Percentiles rank a stretch among this genome's conserved stretches.
These are phyloP conservation scores for Myriangium duriaei DNA, from an alignment of 2,329 filamentous ascomycete genomes.

Conservation along the genomic window DNA sequence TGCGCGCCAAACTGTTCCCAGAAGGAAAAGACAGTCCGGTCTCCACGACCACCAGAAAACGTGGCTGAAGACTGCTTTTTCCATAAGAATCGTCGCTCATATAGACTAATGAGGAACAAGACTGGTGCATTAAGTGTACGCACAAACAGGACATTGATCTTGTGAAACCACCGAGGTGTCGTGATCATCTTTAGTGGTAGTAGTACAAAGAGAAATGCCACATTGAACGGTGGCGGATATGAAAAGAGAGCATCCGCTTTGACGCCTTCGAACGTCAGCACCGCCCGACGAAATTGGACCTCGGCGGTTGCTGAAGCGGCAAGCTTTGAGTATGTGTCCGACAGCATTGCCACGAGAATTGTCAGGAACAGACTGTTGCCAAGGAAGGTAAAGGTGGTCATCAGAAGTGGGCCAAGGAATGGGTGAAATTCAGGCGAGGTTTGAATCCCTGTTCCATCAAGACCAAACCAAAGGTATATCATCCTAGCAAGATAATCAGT, in stretches of 20 bases:
- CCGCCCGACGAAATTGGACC: conserved; percentile 68
- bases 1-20: conserved; percentile 61
- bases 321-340: conserved; percentile 70
- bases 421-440: conserved; percentile 58
- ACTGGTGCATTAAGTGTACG: conserved; percentile 64
- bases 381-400: conserved; percentile 74
- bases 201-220: conserved; percentile 60
- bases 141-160: conserved; percentile 69
- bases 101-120: conserved; percentile 55
- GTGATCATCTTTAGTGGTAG: conserved; percentile 68
- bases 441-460: conserved; percentile 53
- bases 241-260: conserved; percentile 75
- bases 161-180: conserved; percentile 78
- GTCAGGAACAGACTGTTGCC: conserved; percentile 84
- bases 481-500: conserved; percentile 35
- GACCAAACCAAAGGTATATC: conserved; percentile 85
- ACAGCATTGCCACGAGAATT: conserved; percentile 75
- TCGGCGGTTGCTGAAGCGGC: conserved; percentile 67
- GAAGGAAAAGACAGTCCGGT: conserved; percentile 36
- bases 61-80: conserved; percentile 23
- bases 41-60: conserved; percentile 22
- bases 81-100: conserved; percentile 62
- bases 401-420: conserved; percentile 64
- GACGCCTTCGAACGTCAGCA: conserved; percentile 73
- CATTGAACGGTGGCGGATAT: conserved; percentile 73